Percentiles rank a stretch among this genome's conserved stretches.
These are phyloP conservation scores for Gossypium arboreum DNA, from an alignment of 345 rosid species.

Conservation along the genomic window DNA sequence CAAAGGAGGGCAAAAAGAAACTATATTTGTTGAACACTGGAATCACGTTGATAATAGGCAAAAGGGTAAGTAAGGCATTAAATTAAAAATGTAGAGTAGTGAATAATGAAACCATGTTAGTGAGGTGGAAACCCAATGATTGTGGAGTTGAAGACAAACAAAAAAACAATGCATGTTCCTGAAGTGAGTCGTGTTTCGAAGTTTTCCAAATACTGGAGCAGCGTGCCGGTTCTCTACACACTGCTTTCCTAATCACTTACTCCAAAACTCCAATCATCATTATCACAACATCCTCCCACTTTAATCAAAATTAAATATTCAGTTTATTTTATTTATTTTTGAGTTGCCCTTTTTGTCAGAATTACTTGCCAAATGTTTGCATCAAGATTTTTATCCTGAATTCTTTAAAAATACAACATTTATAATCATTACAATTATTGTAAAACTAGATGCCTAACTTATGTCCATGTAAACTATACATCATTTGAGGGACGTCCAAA, in stretches of 20 bases:
- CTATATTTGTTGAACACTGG: background rate
- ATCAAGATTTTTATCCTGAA: no score
- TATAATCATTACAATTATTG: no score
- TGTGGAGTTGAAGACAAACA: slow-evolving; percentile 13
- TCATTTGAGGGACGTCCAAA: no score
- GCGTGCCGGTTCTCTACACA: slow-evolving; percentile 20
- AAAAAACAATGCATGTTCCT: slow-evolving; percentile 18
- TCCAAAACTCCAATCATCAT: background rate
- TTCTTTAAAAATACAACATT: no score
- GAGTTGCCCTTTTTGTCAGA: no score
- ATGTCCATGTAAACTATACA: no score
- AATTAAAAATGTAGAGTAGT: background rate
- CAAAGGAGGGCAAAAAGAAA: no score
- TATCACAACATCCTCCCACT: no score
- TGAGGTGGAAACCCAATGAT: background rate
- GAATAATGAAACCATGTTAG: background rate
- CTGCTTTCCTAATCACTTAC: slow-evolving; percentile 1
- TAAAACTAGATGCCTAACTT: no score
- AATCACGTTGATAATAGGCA: background rate
- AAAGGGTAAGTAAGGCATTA: background rate
- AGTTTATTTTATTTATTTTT: background rate
- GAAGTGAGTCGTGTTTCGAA: background rate
- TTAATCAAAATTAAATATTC: background rate
- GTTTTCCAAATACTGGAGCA: background rate
- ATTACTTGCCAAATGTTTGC: no score